Base-by-base conservation (phyloP, 805 yeast species). In the Metschnikowia noctiluminum region DNA sequence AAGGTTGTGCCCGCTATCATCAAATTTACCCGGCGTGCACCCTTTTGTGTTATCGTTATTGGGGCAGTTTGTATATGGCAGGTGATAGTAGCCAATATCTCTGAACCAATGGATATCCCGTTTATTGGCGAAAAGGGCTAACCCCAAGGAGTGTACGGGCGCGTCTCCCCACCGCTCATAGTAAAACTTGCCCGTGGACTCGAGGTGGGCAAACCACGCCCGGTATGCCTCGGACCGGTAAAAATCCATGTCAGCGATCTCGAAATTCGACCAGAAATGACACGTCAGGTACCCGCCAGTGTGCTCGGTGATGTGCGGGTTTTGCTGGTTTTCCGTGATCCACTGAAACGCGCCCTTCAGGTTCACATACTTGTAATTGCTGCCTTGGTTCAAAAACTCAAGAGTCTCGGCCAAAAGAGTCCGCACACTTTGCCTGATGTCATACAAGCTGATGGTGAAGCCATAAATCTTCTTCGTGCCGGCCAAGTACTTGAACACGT, bases 81-180 rank as follows among this genome's bases (percentile, higher is more conserved):
- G 72, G 63, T 88, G 96, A 46, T 69, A 71, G 62, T 88, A 87
- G 0, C 94, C 95, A 45, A 88, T 83, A 59, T 87, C 95, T 62
- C 89, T 77, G 62, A 90, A 90, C 94, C 96, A 89, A 62, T 89
- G 96, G 35, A 89, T 75, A 46, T 78, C 74, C 8, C 71, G 63
- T 56, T 79, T 84, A 57, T 85, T 89, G 7, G 84, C 87, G 62
- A 89, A 87, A 44, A 88, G 62, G 7, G 81, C 79, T 34, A 88
- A 65, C 0, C 92, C 96, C 39, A 89, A 60, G 2, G 90, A 81
- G 62, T 88, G 94, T 1, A 89, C 94, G 0, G 96, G 96, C 0
- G 96, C 96, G 69, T 89, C 96, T 2, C 96, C 96, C 96, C 96
- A 89, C 48, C 96, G 69, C 64, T 90, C 96, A 59, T 89, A 89